phyloP scores from a whole-genome alignment of 1,284 basidiomycete species.

The Kwoniella shivajii region DNA sequence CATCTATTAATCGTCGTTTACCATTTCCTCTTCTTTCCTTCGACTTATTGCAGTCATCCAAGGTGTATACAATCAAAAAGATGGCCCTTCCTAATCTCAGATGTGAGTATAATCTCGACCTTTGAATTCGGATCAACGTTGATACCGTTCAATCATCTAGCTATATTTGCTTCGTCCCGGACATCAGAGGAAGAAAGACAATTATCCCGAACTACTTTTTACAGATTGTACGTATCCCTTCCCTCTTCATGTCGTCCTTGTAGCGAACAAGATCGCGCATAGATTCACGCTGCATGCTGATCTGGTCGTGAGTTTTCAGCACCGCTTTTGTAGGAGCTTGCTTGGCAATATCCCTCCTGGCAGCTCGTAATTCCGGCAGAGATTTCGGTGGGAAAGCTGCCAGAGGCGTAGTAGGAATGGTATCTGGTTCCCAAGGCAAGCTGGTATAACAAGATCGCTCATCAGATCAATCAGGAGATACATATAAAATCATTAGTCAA shows the following conservation, averaged over 20 bases:
- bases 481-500: too few species aligned
- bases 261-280: not conserved
- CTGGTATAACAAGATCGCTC: slow-evolving; percentile 31
- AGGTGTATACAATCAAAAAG: not conserved
- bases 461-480: too few species aligned
- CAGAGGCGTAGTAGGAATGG: slow-evolving; percentile 32
- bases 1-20: not conserved
- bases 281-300: too few species aligned
- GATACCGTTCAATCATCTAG: slow-evolving; percentile 20
- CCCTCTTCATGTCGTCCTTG: slow-evolving; percentile 31
- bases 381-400: slow-evolving; percentile 41
- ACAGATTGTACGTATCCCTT: slow-evolving; percentile 49
- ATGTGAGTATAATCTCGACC: too few species aligned
- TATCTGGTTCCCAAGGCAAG: slow-evolving; percentile 33
- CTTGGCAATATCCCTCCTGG: slow-evolving; percentile 51
- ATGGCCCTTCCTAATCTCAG: slow-evolving; percentile 53
- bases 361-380: slow-evolving; percentile 42
- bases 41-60: not conserved
- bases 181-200: slow-evolving; percentile 54
- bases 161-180: slow-evolving; percentile 54
- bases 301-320: slow-evolving; percentile 28
- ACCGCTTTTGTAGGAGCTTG: slow-evolving; percentile 53
- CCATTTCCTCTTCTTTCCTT: not conserved
- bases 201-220: slow-evolving; percentile 52
- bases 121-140: not conserved